These are phyloP conservation scores for Paramecium tetraurelia DNA, from an alignment of 73 alveolate species.

Conservation along the genomic window DNA sequence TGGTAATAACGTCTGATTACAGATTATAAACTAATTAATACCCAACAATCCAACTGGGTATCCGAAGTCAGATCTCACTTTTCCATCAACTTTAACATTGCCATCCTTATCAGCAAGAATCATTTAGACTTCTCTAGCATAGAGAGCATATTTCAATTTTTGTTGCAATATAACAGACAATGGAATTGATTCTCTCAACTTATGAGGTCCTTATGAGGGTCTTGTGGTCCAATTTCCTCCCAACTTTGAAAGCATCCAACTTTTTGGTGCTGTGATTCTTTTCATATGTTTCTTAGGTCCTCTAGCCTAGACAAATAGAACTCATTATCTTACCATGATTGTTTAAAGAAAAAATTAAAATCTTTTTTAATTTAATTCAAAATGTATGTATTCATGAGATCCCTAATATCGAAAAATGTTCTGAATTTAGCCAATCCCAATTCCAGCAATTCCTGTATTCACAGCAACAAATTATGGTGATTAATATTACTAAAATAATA, in stretches of 20 bases:
- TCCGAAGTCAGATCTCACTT: constrained; percentile 92
- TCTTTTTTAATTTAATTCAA: constrained; percentile 21
- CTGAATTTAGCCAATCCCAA: neutral
- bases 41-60: constrained; percentile 95
- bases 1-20: constrained; percentile 83
- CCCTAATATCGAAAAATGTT: neutral
- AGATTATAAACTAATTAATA: neutral
- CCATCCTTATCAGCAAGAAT: constrained; percentile 87
- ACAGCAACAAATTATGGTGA: neutral
- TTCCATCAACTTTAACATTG: constrained; percentile 90
- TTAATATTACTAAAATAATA: neutral
- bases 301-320: constrained; percentile 81
- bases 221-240: constrained; percentile 90
- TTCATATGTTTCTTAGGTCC: constrained; percentile 98
- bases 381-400: neutral
- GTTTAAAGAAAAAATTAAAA: constrained; percentile 40
- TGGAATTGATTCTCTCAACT: constrained; percentile 95
- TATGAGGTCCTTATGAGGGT: constrained; percentile 98
- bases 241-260: constrained; percentile 98
- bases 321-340: constrained; percentile 16
- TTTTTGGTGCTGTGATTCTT: constrained; percentile 97
- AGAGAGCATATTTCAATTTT: constrained; percentile 91
- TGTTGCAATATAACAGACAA: constrained; percentile 83
- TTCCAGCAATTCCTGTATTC: neutral
- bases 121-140: constrained; percentile 85